Evolutionary conservation across 257 asterid species (phyloP).

Genomic region (Solanum sejunctum): DNA sequence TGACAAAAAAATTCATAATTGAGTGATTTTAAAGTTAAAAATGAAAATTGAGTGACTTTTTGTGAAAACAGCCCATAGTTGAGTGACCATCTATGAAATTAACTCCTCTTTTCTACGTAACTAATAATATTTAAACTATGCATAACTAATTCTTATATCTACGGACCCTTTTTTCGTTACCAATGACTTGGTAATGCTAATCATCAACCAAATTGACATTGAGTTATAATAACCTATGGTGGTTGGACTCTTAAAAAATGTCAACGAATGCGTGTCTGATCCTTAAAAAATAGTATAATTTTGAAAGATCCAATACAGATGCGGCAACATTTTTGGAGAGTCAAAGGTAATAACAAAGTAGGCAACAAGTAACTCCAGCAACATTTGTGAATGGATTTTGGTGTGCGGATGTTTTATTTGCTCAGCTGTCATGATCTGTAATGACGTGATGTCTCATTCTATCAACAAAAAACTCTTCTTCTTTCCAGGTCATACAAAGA

Average conservation of each 20-base stretch:
- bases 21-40: no score
- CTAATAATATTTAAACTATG: not conserved
- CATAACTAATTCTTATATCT: no score
- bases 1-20: no score
- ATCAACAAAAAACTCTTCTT: constrained; percentile 1
- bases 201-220: not conserved
- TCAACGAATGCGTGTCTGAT: no score
- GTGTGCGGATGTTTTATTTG: constrained; percentile 16
- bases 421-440: constrained; percentile 34
- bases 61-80: no score
- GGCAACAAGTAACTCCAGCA: constrained; percentile 1
- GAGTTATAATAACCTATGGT: not conserved
- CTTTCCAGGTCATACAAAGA: constrained; percentile 28
- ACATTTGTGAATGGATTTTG: not conserved
- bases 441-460: constrained; percentile 8
- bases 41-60: no score
- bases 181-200: not conserved
- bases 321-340: no score
- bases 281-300: no score
- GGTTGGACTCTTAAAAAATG: no score
- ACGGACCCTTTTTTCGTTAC: not conserved
- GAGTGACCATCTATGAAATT: no score
- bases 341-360: not conserved
- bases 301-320: no score
- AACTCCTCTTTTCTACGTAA: not conserved